Evolutionary conservation across 805 yeast species (phyloP), one percentile per base, ranked within the genome.

Genomic region (Pichia sporocuriosa): DNA sequence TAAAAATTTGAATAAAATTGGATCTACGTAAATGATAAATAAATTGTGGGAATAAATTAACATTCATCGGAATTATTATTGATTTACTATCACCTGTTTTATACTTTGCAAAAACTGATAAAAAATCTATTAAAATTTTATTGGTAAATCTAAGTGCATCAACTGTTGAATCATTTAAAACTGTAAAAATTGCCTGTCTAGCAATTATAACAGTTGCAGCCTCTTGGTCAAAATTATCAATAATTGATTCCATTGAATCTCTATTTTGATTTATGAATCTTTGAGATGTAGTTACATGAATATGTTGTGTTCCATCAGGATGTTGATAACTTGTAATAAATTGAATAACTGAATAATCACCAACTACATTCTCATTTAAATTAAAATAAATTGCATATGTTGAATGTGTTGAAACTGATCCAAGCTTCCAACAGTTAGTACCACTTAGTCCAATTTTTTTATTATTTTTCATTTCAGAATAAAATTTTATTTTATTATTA

Each of bases 11-110:
- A 28, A 80, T 66, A 53, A 81, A 77, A 39, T 72, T 79, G 1
- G 84, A 78, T 51, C 87, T 69, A 58, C 85, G 67, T 56, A 80
- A 67, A 56, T 80, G 81, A 58, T 74, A 80, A 61, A 80, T 65
- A 58, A 79, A 80, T 55, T 79, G 85, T 7, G 87, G 86, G 44
- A 77, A 70, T 53, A 78, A 58, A 23, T 76, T 69, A 52, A 74
- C 70, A 27, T 65, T 63, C 11, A 68, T 63, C 4, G 78, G 65
- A 20, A 81, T 61, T 38, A 73, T 56, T 51, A 80, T 73, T 9
- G 80, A 69, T 9, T 60, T 62, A 15, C 74, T 61, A 22, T 63
- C 67, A 24, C 73, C 74, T 43, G 67, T 67, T 32, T 62, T 61
- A 56, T 71, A 80, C 21, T 67, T 69, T 6, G 70, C 72, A 52